These are phyloP conservation scores for Echinosophora koreensis DNA, from an alignment of 306 rosid genomes.

Conservation along the genomic window DNA sequence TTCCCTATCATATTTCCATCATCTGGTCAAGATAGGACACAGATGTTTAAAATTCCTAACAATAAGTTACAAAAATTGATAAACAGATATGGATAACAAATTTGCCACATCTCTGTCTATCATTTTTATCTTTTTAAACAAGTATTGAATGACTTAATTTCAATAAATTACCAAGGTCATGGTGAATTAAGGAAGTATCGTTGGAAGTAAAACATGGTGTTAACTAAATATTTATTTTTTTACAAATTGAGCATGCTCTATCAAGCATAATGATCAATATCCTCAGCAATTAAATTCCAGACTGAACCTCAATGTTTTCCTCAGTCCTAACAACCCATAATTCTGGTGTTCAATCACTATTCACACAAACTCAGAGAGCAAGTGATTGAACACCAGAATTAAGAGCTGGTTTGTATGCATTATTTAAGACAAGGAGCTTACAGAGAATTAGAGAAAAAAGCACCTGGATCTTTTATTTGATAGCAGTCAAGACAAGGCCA, in stretches of 20 bases:
- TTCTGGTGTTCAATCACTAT: no score
- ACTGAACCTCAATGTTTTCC: not conserved
- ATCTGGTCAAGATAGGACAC: slow-evolving; percentile 29
- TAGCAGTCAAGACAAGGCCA: slow-evolving; percentile 55
- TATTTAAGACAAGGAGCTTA: slow-evolving; percentile 57
- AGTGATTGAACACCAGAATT: no score
- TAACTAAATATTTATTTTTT: not conserved
- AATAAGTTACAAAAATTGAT: slow-evolving; percentile 3
- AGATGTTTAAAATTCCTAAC: slow-evolving; percentile 18
- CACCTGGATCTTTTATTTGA: slow-evolving; percentile 59
- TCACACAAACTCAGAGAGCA: slow-evolving; percentile 39
- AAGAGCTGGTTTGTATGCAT: no score
- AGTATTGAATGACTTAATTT: not conserved
- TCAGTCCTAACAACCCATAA: not conserved
- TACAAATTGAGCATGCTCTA: not conserved
- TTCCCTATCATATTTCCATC: not conserved
- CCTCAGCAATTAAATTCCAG: not conserved
- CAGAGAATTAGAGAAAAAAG: slow-evolving; percentile 55
- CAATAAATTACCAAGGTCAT: not conserved
- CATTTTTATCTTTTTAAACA: not conserved
- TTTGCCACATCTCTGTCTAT: not conserved
- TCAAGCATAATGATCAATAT: slow-evolving; percentile 7
- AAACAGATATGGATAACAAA: not conserved
- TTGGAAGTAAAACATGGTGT: not conserved
- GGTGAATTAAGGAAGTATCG: slow-evolving; percentile 11